These are phyloP conservation scores for Paramyrothecium sp. DNA, from an alignment of 2,329 filamentous ascomycete species.

Conservation along the genomic window DNA sequence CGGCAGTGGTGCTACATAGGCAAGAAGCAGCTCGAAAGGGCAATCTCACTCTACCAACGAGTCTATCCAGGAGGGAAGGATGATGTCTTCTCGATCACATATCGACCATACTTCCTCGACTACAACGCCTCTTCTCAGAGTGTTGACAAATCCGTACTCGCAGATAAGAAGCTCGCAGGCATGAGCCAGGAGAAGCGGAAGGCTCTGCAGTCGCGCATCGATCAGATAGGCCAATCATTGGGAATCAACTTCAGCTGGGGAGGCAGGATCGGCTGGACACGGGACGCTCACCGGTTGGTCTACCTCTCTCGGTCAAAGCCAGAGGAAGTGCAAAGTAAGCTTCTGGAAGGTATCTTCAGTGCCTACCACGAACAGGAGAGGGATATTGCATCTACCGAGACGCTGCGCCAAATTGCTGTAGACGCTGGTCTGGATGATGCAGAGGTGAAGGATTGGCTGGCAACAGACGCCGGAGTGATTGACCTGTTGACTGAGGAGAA, in stretches of 20 bases:
- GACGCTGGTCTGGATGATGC: constrained; percentile 13
- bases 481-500: constrained; percentile 12
- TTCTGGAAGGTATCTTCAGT: constrained; percentile 24
- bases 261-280: constrained; percentile 30
- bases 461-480: constrained; percentile 1
- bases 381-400: constrained; percentile 23
- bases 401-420: constrained; percentile 17
- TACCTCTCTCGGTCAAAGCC: constrained; percentile 15
- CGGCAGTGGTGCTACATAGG: constrained; percentile 37
- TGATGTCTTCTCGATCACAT: constrained; percentile 33
- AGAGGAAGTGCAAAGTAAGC: constrained; percentile 7
- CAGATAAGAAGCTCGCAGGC: constrained; percentile 17
- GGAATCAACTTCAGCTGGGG: constrained; percentile 32
- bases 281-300: constrained; percentile 31
- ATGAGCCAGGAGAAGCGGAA: constrained; percentile 22
- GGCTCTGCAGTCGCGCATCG: constrained; percentile 21
- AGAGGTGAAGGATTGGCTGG: constrained; percentile 10
- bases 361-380: constrained; percentile 26
- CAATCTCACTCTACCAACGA: constrained; percentile 35
- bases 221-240: constrained; percentile 23
- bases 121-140: constrained; percentile 17
- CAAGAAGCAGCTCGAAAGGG: constrained; percentile 32
- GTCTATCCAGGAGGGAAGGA: constrained; percentile 33
- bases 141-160: constrained; percentile 17
- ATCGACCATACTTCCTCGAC: constrained; percentile 35